Base-by-base conservation (phyloP, 768 basidiomycete species). In the Boletus reticuloceps region DNA sequence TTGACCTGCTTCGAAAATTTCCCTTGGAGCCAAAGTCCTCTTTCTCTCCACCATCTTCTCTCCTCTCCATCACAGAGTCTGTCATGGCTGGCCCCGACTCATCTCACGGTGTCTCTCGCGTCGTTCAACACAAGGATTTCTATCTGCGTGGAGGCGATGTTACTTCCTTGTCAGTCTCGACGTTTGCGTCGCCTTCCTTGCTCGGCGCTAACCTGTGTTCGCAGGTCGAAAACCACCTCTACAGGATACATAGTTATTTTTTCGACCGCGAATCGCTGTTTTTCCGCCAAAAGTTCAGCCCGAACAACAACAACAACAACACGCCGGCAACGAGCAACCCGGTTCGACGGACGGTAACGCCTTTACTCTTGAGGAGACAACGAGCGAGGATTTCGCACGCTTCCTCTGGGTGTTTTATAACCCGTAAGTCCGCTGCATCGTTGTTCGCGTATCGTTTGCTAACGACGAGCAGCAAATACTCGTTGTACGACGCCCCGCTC, bases 381-480 rank as follows among this genome's bases (percentile, higher is more conserved):
- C 74, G 25, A 71, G 75, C 0, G 69, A 72, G 6, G 82, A 84
- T 20, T 83, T 86, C 50, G 73, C 77, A 16, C 77, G 77, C 0
- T 80, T 86, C 44, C 66, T 84, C 0, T 85, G 80, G 81, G 77
- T 86, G 0, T 83, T 86, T 47, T 87, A 87, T 49, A 84, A 85
- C 50, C 73, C 77, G 85, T 86, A 56, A 51, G 82, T 73, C 36
- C 8, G 31, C 19, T 14, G 14, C 6, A 14, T 36, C 34, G 34
- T 36, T 29, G 34, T 14, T 13, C 34, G 0, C 13, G 13, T 14
- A 36, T 17, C 25, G 16, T 34, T 48, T 39, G 19, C 55, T 52
- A 5, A 56, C 52, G 36, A 19, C 46, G 34, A 41, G 27, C 54
- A 74, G 73, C 5, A 69, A 65, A 68, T 72, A 75, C 56, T 76